phyloP scores from a whole-genome alignment of 192 early-diverging fungal species.

The Borealophlyctis nickersoniae region DNA sequence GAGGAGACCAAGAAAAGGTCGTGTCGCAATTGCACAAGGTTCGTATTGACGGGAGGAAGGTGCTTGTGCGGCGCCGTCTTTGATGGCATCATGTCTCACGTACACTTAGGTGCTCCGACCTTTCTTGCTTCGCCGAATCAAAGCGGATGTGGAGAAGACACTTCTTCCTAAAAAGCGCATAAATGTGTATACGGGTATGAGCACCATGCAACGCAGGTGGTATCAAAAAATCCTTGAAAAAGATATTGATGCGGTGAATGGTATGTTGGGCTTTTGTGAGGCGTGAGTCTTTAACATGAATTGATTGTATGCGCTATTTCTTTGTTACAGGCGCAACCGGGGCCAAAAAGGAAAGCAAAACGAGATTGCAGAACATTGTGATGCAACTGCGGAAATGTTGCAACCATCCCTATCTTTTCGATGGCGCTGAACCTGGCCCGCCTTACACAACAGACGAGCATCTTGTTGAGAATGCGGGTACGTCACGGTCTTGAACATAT shows the following conservation, averaged over 20 bases:
- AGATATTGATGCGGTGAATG: slow-evolving; percentile 97
- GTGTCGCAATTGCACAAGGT: slow-evolving; percentile 73
- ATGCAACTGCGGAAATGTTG: slow-evolving; percentile 84
- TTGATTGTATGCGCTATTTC: slow-evolving; percentile 1
- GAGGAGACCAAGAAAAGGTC: slow-evolving; percentile 70
- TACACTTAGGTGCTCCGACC: slow-evolving; percentile 63
- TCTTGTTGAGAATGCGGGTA: slow-evolving; percentile 80
- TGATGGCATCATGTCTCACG: too few relatives aligned
- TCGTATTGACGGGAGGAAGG: too few relatives aligned
- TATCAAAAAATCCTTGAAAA: slow-evolving; percentile 94
- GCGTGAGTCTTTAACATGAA: too few relatives aligned
- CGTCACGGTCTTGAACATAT: neutral
- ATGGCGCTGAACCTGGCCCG: slow-evolving; percentile 88
- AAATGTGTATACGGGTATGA: slow-evolving; percentile 90
- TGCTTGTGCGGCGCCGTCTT: too few relatives aligned
- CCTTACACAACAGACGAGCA: slow-evolving; percentile 97
- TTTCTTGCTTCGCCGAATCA: slow-evolving; percentile 57
- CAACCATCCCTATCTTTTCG: slow-evolving; percentile 90
- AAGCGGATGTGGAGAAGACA: slow-evolving; percentile 90
- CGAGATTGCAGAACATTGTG: slow-evolving; percentile 89
- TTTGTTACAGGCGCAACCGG: slow-evolving; percentile 48
- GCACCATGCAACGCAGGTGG: slow-evolving; percentile 93
- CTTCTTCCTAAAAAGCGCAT: slow-evolving; percentile 89
- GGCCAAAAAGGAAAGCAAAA: slow-evolving; percentile 74
- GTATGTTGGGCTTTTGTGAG: slow-evolving; percentile 36